These are phyloP conservation scores for Rhodamnia argentea DNA, from an alignment of 345 rosid genomes.

Conservation along the genomic window DNA sequence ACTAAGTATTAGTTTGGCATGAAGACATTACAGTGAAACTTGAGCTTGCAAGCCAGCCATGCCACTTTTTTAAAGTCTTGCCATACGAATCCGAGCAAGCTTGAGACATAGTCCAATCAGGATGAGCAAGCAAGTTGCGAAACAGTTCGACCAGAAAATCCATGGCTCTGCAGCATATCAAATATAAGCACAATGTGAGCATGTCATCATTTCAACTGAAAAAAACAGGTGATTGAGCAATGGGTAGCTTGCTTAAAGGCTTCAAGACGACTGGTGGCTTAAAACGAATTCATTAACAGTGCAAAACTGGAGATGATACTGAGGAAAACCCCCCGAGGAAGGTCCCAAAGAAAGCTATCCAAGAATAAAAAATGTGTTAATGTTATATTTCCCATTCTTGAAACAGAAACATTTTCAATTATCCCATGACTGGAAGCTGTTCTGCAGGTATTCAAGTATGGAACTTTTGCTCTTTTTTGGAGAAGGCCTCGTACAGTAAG, in stretches of 20 bases:
- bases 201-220: neutral
- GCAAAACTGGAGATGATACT: neutral
- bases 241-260: neutral
- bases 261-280: neutral
- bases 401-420: neutral
- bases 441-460: neutral
- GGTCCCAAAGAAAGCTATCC: neutral
- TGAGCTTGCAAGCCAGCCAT: slow-evolving; percentile 97
- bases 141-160: slow-evolving; percentile 91
- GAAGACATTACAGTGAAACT: slow-evolving; percentile 52
- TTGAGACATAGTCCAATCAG: slow-evolving; percentile 91
- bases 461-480: neutral
- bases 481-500: neutral
- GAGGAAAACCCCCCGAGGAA: neutral
- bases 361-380: neutral
- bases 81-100: slow-evolving; percentile 73
- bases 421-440: neutral
- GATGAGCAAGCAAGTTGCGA: slow-evolving; percentile 67
- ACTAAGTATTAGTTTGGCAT: neutral
- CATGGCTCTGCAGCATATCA: slow-evolving; percentile 59
- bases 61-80: slow-evolving; percentile 85
- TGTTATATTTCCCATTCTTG: neutral
- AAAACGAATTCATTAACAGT: neutral
- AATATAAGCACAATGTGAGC: neutral
- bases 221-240: neutral